phyloP scores from a whole-genome alignment of 2,329 filamentous ascomycete genomes.

The Helminthosporium solani region DNA sequence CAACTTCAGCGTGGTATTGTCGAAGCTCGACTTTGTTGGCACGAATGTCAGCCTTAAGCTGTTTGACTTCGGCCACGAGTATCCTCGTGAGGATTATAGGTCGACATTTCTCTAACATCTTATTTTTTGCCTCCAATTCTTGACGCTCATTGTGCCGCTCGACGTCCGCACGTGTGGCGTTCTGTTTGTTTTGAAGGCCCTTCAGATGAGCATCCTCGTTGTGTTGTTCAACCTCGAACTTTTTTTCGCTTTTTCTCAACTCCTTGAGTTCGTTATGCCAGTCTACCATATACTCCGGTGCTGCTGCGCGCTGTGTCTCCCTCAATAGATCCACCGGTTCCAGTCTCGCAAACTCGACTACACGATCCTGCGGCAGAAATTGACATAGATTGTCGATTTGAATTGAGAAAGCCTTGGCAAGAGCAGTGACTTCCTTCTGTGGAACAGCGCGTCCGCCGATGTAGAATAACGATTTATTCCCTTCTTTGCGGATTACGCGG shows the following conservation, averaged over 20 bases:
- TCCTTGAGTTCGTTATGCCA: constrained; percentile 75
- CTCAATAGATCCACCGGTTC: constrained; percentile 77
- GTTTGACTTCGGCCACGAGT: constrained; percentile 50
- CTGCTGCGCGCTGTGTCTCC: constrained; percentile 86
- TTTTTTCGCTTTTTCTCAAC: constrained; percentile 69
- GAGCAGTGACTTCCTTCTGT: constrained; percentile 64
- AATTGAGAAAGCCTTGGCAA: constrained; percentile 75
- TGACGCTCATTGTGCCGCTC: constrained; percentile 77
- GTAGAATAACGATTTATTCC: constrained; percentile 77
- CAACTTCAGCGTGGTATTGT: constrained; percentile 60
- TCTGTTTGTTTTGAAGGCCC: constrained; percentile 71
- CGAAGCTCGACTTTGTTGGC: constrained; percentile 59
- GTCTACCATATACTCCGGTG: constrained; percentile 73
- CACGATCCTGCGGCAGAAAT: constrained; percentile 92
- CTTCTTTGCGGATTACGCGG: constrained; percentile 76
- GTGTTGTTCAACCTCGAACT: constrained; percentile 58
- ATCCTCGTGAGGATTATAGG: constrained; percentile 66
- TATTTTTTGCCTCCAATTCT: constrained; percentile 63
- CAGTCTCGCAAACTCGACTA: constrained; percentile 87
- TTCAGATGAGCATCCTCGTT: constrained; percentile 62
- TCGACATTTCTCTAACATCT: constrained; percentile 64
- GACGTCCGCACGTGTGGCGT: constrained; percentile 75
- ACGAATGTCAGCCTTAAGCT: constrained; percentile 58
- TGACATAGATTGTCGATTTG: constrained; percentile 98
- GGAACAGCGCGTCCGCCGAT: constrained; percentile 65